phyloP scores from a whole-genome alignment of 108 stramenopile genomes.

The Thalassiosira profunda region DNA sequence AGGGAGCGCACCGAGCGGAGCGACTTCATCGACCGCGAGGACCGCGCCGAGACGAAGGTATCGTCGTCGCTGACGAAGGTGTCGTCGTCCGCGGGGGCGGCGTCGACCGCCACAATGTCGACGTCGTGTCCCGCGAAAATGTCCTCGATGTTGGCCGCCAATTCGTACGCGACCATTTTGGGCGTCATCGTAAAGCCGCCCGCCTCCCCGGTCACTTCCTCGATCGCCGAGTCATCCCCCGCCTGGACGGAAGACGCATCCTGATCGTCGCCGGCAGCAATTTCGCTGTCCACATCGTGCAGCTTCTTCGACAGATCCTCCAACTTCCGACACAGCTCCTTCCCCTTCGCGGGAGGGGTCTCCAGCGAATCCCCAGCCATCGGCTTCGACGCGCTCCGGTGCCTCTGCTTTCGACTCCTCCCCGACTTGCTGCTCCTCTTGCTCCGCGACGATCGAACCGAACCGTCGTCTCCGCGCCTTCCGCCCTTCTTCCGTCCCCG shows the following conservation, averaged over 20 bases:
- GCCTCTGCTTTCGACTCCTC: slow-evolving; percentile 3
- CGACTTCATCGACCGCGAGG: slow-evolving; percentile 14
- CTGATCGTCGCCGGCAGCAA: not conserved
- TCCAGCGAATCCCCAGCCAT: too few species aligned
- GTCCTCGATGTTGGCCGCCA: slow-evolving; percentile 41
- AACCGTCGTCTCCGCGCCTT: not conserved
- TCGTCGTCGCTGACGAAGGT: slow-evolving; percentile 25
- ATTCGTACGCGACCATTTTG: slow-evolving; percentile 40
- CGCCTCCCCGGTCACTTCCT: not conserved
- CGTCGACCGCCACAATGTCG: slow-evolving; percentile 46
- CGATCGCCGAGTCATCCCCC: not conserved
- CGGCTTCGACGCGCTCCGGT: not conserved
- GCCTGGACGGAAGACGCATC: not conserved
- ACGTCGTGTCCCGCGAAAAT: slow-evolving; percentile 49
- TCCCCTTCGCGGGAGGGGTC: too few species aligned
- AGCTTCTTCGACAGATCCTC: slow-evolving; percentile 42
- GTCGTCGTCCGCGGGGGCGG: slow-evolving; percentile 14
- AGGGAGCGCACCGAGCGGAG: slow-evolving; percentile 9
- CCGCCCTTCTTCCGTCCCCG: slow-evolving; percentile 2
- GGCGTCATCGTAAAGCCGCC: slow-evolving; percentile 31
- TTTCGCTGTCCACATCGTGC: slow-evolving; percentile 35
- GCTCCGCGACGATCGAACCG: not conserved
- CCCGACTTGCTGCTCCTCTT: not conserved
- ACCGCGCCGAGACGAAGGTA: slow-evolving; percentile 43
- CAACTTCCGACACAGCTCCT: slow-evolving; percentile 38